Evolutionary conservation across 352 stramenopile genomes (phyloP), one percentile per base, ranked within the genome.

Genomic region (Globisporangium rhizosaccharum): DNA sequence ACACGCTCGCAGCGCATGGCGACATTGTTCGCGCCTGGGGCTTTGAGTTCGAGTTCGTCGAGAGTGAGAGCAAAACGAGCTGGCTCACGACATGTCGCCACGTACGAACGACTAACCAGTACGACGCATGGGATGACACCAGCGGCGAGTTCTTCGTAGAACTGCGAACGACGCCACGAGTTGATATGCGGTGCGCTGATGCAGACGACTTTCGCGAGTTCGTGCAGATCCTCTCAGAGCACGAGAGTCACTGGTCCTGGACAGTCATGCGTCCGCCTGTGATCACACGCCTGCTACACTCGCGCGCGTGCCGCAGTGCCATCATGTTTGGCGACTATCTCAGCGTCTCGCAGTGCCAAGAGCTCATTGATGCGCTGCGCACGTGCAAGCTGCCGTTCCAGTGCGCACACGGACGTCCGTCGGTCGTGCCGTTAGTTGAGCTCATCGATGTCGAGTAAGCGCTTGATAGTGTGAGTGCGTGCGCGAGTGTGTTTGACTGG

Each of bases 291-390:
- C 72, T 96, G 7, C 57, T 97, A 0, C 82, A 96, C 55, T 97
- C 87, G 12, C 74, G 91, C 45, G 91, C 89, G 11, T 97, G 91
- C 45, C 79, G 91, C 11, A 96, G 91, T 58, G 89, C 89, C 3
- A 96, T 96, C 48, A 97, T 97, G 91, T 97, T 97, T 78, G 91
- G 91, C 17, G 91, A 97, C 56, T 69, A 69, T 36, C 56, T 97
- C 28, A 82, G 79, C 51, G 36, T 83, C 37, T 68, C 68, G 15
- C 72, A 94, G 64, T 96, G 87, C 49, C 57, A 73, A 23, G 60
- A 85, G 0, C 68, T 97, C 26, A 74, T 97, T 10, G 53, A 81
- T 18, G 68, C 79, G 23, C 70, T 97, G 0, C 75, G 85, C 18
- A 67, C 65, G 9, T 97, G 89, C 57, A 70, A 91, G 4, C 58